Conservation (phyloP, 345 rosid genomes). For the Arabidopsis arenosa region DNA sequence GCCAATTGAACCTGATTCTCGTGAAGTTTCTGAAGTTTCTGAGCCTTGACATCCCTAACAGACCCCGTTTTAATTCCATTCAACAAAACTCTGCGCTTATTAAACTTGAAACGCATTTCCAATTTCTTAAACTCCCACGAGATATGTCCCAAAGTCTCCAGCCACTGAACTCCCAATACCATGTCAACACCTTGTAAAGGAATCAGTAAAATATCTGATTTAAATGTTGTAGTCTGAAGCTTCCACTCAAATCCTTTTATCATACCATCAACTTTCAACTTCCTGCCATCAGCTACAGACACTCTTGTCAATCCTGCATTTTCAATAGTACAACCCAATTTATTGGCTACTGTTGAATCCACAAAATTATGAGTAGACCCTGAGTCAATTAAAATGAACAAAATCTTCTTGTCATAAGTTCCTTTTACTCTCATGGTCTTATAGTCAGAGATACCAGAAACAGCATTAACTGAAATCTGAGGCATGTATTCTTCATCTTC, state of each 20-base stretch:
- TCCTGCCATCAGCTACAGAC: not conserved
- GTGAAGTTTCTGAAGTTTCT: fast-evolving
- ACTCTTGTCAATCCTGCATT: not conserved
- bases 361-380: not conserved
- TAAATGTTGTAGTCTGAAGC: fast-evolving
- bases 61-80: not conserved
- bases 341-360: fast-evolving
- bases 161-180: not conserved
- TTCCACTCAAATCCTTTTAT: not conserved
- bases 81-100: fast-evolving
- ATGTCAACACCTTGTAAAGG: not conserved
- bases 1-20: not conserved
- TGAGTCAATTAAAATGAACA: not conserved
- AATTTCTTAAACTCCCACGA: not conserved
- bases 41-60: fast-evolving
- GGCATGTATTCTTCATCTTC: not conserved
- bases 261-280: not conserved
- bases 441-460: fast-evolving
- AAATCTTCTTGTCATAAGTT: fast-evolving
- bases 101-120: not conserved
- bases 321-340: fast-evolving
- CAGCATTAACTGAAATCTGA: not conserved
- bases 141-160: not conserved
- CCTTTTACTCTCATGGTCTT: not conserved
- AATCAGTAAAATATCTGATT: not conserved